phyloP scores from a whole-genome alignment of 2,329 filamentous ascomycete species.

The Hymenoscyphus albidus region DNA sequence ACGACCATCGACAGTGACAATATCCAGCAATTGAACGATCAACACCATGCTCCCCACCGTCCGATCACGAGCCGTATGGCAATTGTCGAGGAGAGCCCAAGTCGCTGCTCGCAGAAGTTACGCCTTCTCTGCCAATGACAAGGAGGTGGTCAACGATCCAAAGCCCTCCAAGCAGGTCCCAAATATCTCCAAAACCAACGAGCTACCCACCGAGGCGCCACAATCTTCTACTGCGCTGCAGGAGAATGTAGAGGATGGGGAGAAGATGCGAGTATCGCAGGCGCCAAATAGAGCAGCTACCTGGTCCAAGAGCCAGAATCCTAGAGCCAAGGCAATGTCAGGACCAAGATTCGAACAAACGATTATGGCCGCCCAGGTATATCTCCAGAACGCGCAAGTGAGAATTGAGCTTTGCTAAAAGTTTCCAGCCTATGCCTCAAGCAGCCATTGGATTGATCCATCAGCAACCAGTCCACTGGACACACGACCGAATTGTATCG shows the following conservation, averaged over 20 bases:
- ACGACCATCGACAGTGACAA: slow-evolving; percentile 3
- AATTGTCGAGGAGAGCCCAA: slow-evolving; percentile 36
- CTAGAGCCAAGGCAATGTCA: slow-evolving; percentile 78
- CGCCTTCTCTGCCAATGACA: slow-evolving; percentile 49
- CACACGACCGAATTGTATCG: slow-evolving; percentile 72
- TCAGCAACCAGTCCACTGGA: slow-evolving; percentile 91
- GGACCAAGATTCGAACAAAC: slow-evolving; percentile 97
- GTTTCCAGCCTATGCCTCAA: slow-evolving; percentile 71
- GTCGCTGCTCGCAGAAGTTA: slow-evolving; percentile 27
- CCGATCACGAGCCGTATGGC: slow-evolving; percentile 39
- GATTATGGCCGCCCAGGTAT: slow-evolving; percentile 85
- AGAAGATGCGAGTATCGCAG: slow-evolving; percentile 47
- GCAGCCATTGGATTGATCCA: slow-evolving; percentile 95
- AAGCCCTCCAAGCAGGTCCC: slow-evolving; percentile 43
- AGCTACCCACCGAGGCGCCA: slow-evolving; percentile 46
- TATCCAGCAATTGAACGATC: slow-evolving; percentile 27
- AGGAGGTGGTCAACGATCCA: slow-evolving; percentile 37
- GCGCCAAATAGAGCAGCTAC: slow-evolving; percentile 78
- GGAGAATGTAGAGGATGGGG: slow-evolving; percentile 47
- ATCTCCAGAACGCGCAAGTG: slow-evolving; percentile 27
- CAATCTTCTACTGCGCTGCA: slow-evolving; percentile 50
- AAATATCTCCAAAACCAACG: slow-evolving; percentile 61
- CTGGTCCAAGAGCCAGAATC: slow-evolving; percentile 85
- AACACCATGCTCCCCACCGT: slow-evolving; percentile 43
- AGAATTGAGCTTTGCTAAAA: slow-evolving; percentile 32